phyloP scores from a whole-genome alignment of 2,329 filamentous ascomycete species.

The Monilinia fructicola region DNA sequence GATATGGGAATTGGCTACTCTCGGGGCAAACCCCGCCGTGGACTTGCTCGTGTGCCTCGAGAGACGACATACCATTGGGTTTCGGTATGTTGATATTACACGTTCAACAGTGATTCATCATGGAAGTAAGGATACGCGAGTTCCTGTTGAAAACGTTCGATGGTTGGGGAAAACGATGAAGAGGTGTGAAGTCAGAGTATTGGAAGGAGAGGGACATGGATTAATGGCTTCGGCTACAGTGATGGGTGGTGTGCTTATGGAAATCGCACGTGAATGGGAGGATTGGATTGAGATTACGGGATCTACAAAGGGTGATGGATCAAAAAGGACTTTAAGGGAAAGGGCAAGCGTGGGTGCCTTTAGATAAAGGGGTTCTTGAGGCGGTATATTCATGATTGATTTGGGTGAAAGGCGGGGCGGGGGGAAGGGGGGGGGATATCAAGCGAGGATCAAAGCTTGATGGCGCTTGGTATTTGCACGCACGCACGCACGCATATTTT shows the following conservation, averaged over 20 bases:
- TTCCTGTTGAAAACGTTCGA: conserved; percentile 90
- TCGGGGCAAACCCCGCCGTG: conserved; percentile 88
- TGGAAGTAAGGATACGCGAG: conserved; percentile 83
- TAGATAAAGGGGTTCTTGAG: conserved; percentile 28
- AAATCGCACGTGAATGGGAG: conserved; percentile 93
- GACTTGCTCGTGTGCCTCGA: conserved; percentile 92
- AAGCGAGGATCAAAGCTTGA: conserved; percentile 13
- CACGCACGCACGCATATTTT: conserved; percentile 10
- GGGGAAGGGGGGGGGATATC: not conserved
- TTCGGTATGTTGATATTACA: conserved; percentile 95
- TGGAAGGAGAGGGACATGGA: conserved; percentile 90
- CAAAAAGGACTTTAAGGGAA: conserved; percentile 36
- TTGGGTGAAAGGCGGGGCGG: no score
- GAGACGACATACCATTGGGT: conserved; percentile 85
- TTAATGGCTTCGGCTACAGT: conserved; percentile 92
- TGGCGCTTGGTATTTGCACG: conserved; percentile 9
- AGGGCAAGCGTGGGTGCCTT: conserved; percentile 39
- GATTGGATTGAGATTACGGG: conserved; percentile 71
- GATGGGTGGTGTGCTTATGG: conserved; percentile 91
- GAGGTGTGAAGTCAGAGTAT: conserved; percentile 83
- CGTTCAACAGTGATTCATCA: conserved; percentile 91
- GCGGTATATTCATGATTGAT: conserved; percentile 12
- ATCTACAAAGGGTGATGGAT: conserved; percentile 33
- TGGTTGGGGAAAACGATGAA: conserved; percentile 96
- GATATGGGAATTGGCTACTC: conserved; percentile 92